phyloP scores from a whole-genome alignment of 2,329 filamentous ascomycete species.

The Ilyonectria sp. region DNA sequence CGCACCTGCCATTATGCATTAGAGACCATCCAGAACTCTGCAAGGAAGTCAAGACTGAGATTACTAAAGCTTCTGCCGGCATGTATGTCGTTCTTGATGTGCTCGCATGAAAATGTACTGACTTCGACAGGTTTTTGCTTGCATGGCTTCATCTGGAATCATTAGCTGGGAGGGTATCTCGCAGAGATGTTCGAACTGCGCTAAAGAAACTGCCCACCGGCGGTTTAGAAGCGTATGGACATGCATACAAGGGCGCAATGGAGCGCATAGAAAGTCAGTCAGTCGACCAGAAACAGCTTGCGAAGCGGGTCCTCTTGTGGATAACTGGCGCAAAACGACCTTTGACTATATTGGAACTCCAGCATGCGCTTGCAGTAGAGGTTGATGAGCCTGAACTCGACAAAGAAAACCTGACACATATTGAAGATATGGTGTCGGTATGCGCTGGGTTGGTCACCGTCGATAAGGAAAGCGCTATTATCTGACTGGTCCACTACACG shows the following conservation, averaged over 20 bases:
- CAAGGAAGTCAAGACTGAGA: slow-evolving; percentile 15
- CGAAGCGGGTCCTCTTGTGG: slow-evolving; percentile 58
- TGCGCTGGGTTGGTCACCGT: slow-evolving; percentile 60
- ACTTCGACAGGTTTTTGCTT: slow-evolving; percentile 3
- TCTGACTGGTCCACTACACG: slow-evolving; percentile 63
- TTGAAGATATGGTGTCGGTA: slow-evolving; percentile 53
- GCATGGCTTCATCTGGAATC: background rate
- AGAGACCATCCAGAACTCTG: background rate
- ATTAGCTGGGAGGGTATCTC: slow-evolving; percentile 29
- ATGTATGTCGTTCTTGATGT: slow-evolving; percentile 2
- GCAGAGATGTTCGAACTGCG: slow-evolving; percentile 51
- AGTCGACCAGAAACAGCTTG: slow-evolving; percentile 51
- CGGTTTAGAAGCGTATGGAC: slow-evolving; percentile 51
- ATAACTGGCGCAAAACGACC: slow-evolving; percentile 55
- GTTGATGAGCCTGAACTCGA: slow-evolving; percentile 47
- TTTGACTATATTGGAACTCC: slow-evolving; percentile 54
- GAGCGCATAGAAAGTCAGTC: slow-evolving; percentile 58
- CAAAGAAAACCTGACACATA: slow-evolving; percentile 51
- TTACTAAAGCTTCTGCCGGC: slow-evolving; percentile 14
- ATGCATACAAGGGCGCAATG: slow-evolving; percentile 60
- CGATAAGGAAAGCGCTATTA: slow-evolving; percentile 54
- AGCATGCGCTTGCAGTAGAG: slow-evolving; percentile 59
- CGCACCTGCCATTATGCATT: background rate
- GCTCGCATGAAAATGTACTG: too few relatives aligned
- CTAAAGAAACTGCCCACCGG: slow-evolving; percentile 51